Conservation (phyloP, 306 rosid genomes). For the Carpinus fangiana region DNA sequence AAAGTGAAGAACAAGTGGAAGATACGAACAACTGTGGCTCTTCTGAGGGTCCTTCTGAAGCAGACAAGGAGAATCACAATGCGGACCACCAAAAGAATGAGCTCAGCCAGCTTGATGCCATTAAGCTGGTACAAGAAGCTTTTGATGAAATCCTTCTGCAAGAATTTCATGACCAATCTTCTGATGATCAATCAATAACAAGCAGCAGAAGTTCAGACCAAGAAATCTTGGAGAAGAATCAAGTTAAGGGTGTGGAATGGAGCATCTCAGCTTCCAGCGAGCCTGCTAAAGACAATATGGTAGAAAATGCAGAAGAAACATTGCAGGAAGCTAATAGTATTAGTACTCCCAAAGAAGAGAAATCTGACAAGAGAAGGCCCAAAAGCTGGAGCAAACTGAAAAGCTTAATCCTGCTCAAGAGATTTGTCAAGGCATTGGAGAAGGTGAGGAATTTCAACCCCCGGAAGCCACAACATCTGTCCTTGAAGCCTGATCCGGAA, state of each 20-base stretch:
- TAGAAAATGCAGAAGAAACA: slow-evolving; percentile 20
- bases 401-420: slow-evolving; percentile 62
- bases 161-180: slow-evolving; percentile 47
- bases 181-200: slow-evolving; percentile 30
- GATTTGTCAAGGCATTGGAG: slow-evolving; percentile 89
- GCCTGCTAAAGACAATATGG: slow-evolving; percentile 25
- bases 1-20: slow-evolving; percentile 38
- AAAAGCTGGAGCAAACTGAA: slow-evolving; percentile 84
- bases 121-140: slow-evolving; percentile 79
- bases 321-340: slow-evolving; percentile 17
- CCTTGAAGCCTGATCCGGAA: slow-evolving; percentile 44
- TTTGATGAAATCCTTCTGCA: slow-evolving; percentile 86
- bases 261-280: slow-evolving; percentile 25
- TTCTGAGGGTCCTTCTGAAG: slow-evolving; percentile 27
- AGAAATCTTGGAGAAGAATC: slow-evolving; percentile 29
- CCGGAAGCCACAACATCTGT: slow-evolving; percentile 34
- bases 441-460: slow-evolving; percentile 55
- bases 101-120: slow-evolving; percentile 37
- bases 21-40: slow-evolving; percentile 20
- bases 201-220: slow-evolving; percentile 34
- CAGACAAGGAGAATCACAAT: slow-evolving; percentile 37
- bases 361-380: slow-evolving; percentile 39
- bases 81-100: slow-evolving; percentile 28
- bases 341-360: slow-evolving; percentile 33
- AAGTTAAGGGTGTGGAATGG: slow-evolving; percentile 29